These are phyloP conservation scores for Gautieria morchelliformis DNA, from an alignment of 768 basidiomycete genomes.

Conservation along the genomic window DNA sequence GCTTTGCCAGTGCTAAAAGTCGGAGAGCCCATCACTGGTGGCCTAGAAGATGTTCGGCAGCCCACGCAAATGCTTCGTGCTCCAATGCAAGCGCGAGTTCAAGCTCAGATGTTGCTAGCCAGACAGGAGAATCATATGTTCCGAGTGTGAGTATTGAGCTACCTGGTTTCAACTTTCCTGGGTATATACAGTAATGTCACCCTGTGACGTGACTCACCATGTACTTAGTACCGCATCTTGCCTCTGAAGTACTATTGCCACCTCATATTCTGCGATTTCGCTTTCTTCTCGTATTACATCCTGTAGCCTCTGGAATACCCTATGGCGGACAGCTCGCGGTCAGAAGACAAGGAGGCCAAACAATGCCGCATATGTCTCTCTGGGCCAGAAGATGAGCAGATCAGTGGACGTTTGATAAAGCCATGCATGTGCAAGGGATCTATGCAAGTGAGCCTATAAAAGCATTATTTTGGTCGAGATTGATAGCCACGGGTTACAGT, in stretches of 20 bases:
- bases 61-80: slow-evolving; percentile 57
- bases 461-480: slow-evolving; percentile 4
- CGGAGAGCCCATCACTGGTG: slow-evolving; percentile 45
- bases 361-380: slow-evolving; percentile 84
- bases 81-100: slow-evolving; percentile 42
- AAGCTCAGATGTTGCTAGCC: slow-evolving; percentile 19
- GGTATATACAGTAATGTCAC: no score
- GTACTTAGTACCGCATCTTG: neutral
- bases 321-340: no score
- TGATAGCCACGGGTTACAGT: slow-evolving; percentile 29
- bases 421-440: slow-evolving; percentile 43
- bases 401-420: slow-evolving; percentile 68
- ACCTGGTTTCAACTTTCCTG: slow-evolving; percentile 90
- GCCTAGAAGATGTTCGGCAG: slow-evolving; percentile 31
- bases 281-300: no score
- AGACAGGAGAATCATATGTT: slow-evolving; percentile 30
- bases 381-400: slow-evolving; percentile 37
- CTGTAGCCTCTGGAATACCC: no score
- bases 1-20: slow-evolving; percentile 23
- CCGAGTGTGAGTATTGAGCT: slow-evolving; percentile 80
- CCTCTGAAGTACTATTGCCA: no score
- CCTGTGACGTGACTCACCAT: no score
- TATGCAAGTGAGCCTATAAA: slow-evolving; percentile 54
- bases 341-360: slow-evolving; percentile 32
- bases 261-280: no score